Evolutionary conservation across 352 stramenopile genomes (phyloP).

Genomic region (Phytophthora boehmeriae): DNA sequence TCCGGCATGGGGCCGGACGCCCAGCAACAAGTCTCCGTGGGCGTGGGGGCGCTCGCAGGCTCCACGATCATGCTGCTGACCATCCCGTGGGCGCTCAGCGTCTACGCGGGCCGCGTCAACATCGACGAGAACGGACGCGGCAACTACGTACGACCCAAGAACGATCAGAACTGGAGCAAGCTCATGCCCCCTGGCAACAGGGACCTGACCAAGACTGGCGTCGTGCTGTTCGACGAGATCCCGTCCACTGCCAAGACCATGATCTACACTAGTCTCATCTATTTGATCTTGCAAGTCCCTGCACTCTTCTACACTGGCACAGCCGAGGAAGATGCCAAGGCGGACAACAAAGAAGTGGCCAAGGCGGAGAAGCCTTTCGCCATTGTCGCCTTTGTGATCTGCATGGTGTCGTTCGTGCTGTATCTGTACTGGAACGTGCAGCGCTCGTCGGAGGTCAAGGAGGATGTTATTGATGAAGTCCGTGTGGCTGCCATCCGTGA

Average conservation of each 20-base stretch:
- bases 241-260: conserved; percentile 91
- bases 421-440: conserved; percentile 95
- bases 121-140: conserved; percentile 88
- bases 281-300: conserved; percentile 95
- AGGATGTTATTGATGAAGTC: conserved; percentile 74
- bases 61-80: conserved; percentile 99
- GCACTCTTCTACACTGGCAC: conserved; percentile 91
- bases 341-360: conserved; percentile 75
- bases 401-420: conserved; percentile 87
- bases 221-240: conserved; percentile 89
- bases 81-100: conserved; percentile 95
- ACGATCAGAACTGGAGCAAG: conserved; percentile 81
- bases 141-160: conserved; percentile 86
- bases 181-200: conserved; percentile 81
- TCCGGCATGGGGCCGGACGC: conserved; percentile 93
- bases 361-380: conserved; percentile 90
- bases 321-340: conserved; percentile 53
- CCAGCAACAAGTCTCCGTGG: conserved; percentile 95
- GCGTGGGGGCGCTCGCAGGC: conserved; percentile 97
- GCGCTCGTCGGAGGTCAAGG: conserved; percentile 69
- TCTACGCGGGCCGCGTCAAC: conserved; percentile 95
- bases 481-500: conserved; percentile 72
- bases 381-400: conserved; percentile 88
- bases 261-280: conserved; percentile 93
- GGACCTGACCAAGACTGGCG: conserved; percentile 69